Evolutionary conservation across 1,139 yeast genomes (phyloP), one percentile per base, ranked within the genome.

Genomic region (Geotrichum reessii): DNA sequence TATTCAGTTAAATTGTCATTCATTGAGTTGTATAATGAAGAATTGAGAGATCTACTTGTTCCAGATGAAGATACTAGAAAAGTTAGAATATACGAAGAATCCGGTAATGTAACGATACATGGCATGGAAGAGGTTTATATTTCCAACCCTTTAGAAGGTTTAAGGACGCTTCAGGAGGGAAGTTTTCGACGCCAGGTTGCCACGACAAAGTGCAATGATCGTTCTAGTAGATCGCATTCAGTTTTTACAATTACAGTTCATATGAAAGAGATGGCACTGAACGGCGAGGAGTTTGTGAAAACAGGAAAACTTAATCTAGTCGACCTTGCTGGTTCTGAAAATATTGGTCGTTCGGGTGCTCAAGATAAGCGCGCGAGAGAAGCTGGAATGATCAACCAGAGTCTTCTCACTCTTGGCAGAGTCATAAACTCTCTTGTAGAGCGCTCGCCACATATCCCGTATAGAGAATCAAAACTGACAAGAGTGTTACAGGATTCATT

Each of bases 281-380:
- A 65, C 6, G 96, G 96, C 52, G 50, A 50, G 37, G 46, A 46
- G 47, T 27, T 69, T 19, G 77, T 80, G 56, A 48, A 75, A 28
- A 60, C 66, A 24, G 86, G 90, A 3, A 87, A 85, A 64, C 78
- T 91, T 69, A 88, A 89, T 67, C 75, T 91, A 47, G 95, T 90
- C 2, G 97, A 91, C 74, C 76, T 91, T 63, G 97, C 97, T 0
- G 97, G 97, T 0, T 86, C 95, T 19, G 95, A 87, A 68, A 88
- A 89, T 67, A 84, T 90, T 54, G 82, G 78, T 61, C 76, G 89
- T 59, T 86, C 95, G 0, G 96, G 96, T 0, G 93, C 95, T 0
- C 81, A 78, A 57, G 83, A 85, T 67, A 84, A 82, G 67, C 77
- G 95, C 37, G 95, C 96, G 0, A 82, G 88, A 64, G 96, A 89